Percentiles rank a stretch among this genome's conserved stretches.
These are phyloP conservation scores for Hirsutella minnesotensis DNA, from an alignment of 2,329 filamentous ascomycete species.

Conservation along the genomic window DNA sequence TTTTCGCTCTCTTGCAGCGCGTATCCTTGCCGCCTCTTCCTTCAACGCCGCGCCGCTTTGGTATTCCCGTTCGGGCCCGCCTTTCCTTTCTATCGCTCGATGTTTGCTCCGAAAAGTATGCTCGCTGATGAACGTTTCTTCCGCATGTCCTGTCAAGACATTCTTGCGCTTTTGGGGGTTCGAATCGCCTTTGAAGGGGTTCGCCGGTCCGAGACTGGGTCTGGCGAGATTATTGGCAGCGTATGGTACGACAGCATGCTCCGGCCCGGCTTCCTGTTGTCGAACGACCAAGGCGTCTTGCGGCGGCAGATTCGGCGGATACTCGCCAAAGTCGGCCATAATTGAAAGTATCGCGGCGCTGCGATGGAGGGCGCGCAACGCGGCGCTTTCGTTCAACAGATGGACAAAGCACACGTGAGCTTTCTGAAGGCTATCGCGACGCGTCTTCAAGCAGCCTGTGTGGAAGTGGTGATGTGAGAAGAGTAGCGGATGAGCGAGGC, in stretches of 20 bases:
- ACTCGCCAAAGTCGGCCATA: slow-evolving; percentile 52
- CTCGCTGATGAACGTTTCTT: slow-evolving; percentile 83
- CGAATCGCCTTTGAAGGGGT: slow-evolving; percentile 59
- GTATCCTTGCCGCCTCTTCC: slow-evolving; percentile 54
- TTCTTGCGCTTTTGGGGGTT: slow-evolving; percentile 63
- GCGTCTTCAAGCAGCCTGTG: too few relatives aligned
- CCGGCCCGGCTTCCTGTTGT: slow-evolving; percentile 33
- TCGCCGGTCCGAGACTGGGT: slow-evolving; percentile 55
- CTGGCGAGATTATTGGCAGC: slow-evolving; percentile 62
- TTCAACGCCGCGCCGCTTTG: slow-evolving; percentile 49
- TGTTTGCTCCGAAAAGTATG: slow-evolving; percentile 82
- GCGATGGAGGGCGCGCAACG: too few relatives aligned
- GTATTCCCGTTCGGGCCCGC: slow-evolving; percentile 42
- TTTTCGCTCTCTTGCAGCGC: slow-evolving; percentile 71
- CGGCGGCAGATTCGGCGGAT: slow-evolving; percentile 54
- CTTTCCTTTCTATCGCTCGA: slow-evolving; percentile 64
- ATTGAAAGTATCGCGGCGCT: too few relatives aligned
- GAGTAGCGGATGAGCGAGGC: too few relatives aligned
- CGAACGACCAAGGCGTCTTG: slow-evolving; percentile 51
- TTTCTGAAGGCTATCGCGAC: too few relatives aligned
- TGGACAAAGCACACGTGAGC: too few relatives aligned
- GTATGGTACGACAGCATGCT: slow-evolving; percentile 51
- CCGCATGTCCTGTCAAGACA: slow-evolving; percentile 71
- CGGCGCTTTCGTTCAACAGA: too few relatives aligned
- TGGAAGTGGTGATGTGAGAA: too few relatives aligned